Percentiles rank a stretch among this genome's conserved stretches.
Evolutionary conservation across 108 stramenopile species (phyloP).

Genomic region (Fragilariopsis cylindrus): DNA sequence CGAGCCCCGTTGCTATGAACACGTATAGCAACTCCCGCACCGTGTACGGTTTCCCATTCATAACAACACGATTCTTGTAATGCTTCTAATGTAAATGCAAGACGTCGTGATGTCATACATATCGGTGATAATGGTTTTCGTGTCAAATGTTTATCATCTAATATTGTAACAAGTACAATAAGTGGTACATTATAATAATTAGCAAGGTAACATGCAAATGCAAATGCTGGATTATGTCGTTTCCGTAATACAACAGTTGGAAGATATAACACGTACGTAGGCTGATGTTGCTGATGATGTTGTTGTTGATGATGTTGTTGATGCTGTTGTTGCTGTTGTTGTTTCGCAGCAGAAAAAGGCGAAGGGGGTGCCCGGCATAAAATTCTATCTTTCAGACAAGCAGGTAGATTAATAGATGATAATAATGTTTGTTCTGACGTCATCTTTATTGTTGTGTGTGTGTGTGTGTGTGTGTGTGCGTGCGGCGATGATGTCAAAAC

Average conservation of each 20-base stretch:
- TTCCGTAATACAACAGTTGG: conserved; percentile 58
- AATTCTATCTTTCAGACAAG: conserved; percentile 10
- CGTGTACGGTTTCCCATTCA: conserved; percentile 37
- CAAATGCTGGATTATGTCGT: conserved; percentile 67
- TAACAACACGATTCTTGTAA: conserved; percentile 33
- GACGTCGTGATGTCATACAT: conserved; percentile 50
- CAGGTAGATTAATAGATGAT: conserved; percentile 10
- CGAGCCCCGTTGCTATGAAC: conserved; percentile 44
- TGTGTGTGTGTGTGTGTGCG: too few relatives aligned
- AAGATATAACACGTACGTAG: conserved; percentile 54
- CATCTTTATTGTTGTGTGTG: background rate
- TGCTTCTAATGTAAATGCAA: conserved; percentile 60
- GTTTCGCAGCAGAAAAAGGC: background rate
- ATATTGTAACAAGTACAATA: conserved; percentile 44
- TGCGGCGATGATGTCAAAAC: too few relatives aligned
- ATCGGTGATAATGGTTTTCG: conserved; percentile 11
- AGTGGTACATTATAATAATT: conserved; percentile 45
- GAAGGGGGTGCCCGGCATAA: conserved; percentile 20
- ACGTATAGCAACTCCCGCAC: conserved; percentile 56
- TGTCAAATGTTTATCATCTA: conserved; percentile 46
- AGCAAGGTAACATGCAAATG: conserved; percentile 55
- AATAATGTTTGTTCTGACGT: conserved; percentile 1
- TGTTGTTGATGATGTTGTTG: background rate
- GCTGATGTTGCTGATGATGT: background rate
- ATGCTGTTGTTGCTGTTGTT: background rate